A percentile compares a stretch with the other conserved stretches of the same genome.
phyloP scores from a whole-genome alignment of 2,329 filamentous ascomycete genomes.

The Stachybotrys chartarum region DNA sequence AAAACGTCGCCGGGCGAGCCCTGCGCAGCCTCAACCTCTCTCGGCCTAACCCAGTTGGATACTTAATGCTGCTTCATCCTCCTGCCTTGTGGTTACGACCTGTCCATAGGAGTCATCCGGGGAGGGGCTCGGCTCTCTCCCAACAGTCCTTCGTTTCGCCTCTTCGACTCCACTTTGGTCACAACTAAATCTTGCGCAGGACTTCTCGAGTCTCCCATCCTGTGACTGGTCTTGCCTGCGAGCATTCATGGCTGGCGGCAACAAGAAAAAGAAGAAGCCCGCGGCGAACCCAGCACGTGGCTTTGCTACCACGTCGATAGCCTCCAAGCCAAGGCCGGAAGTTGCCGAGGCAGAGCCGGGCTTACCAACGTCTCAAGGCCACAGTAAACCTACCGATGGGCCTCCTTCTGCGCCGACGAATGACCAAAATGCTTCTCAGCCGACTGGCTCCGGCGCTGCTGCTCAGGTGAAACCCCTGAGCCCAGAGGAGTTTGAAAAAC shows the following conservation, averaged over 20 bases:
- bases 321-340: constrained; percentile 71
- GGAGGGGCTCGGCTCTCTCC: neutral
- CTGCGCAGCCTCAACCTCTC: neutral
- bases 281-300: constrained; percentile 81
- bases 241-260: constrained; percentile 51
- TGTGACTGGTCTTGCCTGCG: neutral
- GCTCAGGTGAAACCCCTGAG: constrained; percentile 48
- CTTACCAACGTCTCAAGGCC: constrained; percentile 4
- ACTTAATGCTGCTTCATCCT: neutral
- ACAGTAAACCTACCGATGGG: constrained; percentile 17
- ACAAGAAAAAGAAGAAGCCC: constrained; percentile 88
- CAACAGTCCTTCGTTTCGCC: neutral
- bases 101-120: neutral
- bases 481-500: constrained; percentile 82
- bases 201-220: neutral
- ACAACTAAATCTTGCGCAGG: neutral
- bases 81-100: neutral
- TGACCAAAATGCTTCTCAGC: constrained; percentile 14
- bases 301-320: constrained; percentile 88
- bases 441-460: constrained; percentile 7
- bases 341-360: constrained; percentile 27
- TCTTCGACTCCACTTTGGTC: neutral
- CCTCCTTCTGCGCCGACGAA: constrained; percentile 24
- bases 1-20: neutral
- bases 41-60: neutral